Evolutionary conservation across 768 basidiomycete genomes (phyloP), one percentile per base, ranked within the genome.

Genomic region (Chlorophyllum brunneum): DNA sequence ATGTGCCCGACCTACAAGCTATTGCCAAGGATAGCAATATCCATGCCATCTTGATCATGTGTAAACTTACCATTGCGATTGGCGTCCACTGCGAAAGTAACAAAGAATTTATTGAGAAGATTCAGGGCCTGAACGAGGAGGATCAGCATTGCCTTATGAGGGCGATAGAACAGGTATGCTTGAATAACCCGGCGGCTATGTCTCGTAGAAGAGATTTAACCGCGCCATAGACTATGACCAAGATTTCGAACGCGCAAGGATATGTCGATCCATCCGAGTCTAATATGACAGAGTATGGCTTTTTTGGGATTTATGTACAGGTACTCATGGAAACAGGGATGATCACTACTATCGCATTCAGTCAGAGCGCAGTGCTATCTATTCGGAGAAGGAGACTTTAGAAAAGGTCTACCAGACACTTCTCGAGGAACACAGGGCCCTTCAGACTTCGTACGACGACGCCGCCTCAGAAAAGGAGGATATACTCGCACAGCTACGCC

Each of bases 111-210:
- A 93, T 98, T 55, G 85, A 83, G 64, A 88, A 83, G 69, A 98
- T 98, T 30, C 93, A 95, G 61, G 77, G 80, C 2, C 67, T 97
- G 56, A 86, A 81, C 55, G 88, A 95, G 67, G 76, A 70, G 15
- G 85, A 93, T 62, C 94, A 97, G 70, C 89, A 92, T 64, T 77
- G 83, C 62, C 71, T 97, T 48, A 98, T 97, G 95, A 86, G 81
- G 67, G 88, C 91, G 34, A 95, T 97, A 54, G 94, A 97, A 67
- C 88, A 91, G 77, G 93, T 91, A 54, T 48, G 78, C 66, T 31
- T 10, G 27, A 34, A 48, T 39, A 20, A 15, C 6, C 26, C 29
- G 9, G n/a, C 18, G 20, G 23, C 13, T 7, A 16, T 29, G 23
- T 34, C 27, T 20, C 31, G 26, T 4, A 20, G 16, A 31, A 3